phyloP scores from a whole-genome alignment of 306 rosid species.

The Amphicarpaea edgeworthii region DNA sequence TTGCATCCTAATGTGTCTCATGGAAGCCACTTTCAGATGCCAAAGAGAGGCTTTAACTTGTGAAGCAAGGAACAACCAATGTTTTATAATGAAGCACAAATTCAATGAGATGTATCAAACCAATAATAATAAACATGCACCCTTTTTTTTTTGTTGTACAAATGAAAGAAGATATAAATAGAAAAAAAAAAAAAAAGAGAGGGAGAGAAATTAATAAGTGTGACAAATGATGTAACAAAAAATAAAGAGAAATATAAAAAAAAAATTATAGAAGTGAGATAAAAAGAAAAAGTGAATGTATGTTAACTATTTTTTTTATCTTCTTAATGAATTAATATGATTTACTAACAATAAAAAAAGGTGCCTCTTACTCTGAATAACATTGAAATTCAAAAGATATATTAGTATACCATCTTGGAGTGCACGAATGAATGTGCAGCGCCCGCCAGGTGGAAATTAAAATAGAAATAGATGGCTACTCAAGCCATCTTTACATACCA shows the following conservation, averaged over 20 bases:
- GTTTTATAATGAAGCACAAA: conserved; percentile 12
- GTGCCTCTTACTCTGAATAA: too few relatives aligned
- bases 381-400: too few relatives aligned
- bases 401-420: too few relatives aligned
- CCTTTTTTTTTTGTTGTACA: background rate
- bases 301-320: background rate
- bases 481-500: background rate
- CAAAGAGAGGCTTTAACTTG: conserved; percentile 20
- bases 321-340: too few relatives aligned
- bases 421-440: too few relatives aligned
- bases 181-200: background rate
- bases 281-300: background rate
- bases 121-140: background rate
- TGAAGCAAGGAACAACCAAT: conserved; percentile 17
- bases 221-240: background rate
- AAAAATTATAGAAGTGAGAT: background rate
- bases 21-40: conserved; percentile 4
- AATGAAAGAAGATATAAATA: too few relatives aligned
- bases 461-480: background rate
- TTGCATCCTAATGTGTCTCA: conserved; percentile 45
- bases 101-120: conserved; percentile 5
- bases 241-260: background rate
- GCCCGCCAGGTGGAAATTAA: background rate
- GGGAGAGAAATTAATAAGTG: too few relatives aligned
- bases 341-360: too few relatives aligned